Conservation (phyloP, 2,329 filamentous ascomycete species). For the Calonectria montana region DNA sequence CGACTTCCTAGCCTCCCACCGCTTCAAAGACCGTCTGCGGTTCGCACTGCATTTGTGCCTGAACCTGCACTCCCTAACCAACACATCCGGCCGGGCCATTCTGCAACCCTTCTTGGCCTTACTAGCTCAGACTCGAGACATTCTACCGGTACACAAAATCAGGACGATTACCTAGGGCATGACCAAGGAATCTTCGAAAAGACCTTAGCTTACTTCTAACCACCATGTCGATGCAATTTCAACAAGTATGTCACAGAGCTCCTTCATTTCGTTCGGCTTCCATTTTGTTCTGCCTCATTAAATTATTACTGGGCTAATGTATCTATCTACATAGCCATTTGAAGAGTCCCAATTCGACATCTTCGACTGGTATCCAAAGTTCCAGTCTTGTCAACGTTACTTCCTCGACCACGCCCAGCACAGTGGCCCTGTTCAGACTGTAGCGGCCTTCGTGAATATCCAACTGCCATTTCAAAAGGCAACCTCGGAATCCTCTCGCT, state of each 20-base stretch:
- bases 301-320: conserved; percentile 27
- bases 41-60: not conserved
- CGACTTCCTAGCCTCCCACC: not conserved
- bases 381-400: conserved; percentile 89
- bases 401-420: conserved; percentile 94
- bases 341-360: conserved; percentile 75
- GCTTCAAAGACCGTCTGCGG: not conserved
- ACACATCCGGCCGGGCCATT: not conserved
- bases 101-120: not conserved
- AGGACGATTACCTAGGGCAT: not conserved
- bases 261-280: not conserved
- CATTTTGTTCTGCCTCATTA: conserved; percentile 6
- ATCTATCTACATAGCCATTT: conserved; percentile 52
- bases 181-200: not conserved
- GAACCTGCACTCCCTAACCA: not conserved
- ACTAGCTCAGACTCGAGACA: not conserved
- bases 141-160: not conserved
- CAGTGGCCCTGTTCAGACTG: conserved; percentile 82
- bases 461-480: conserved; percentile 84
- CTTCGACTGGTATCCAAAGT: conserved; percentile 92
- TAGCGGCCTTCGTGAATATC: conserved; percentile 93
- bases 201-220: not conserved
- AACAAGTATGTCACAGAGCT: conserved; percentile 31
- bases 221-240: conserved; percentile 41
- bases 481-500: conserved; percentile 47